Evolutionary conservation across 495 filamentous ascomycete species (phyloP), one percentile per base, ranked within the genome.

Genomic region (Penicillium riverlandense): DNA sequence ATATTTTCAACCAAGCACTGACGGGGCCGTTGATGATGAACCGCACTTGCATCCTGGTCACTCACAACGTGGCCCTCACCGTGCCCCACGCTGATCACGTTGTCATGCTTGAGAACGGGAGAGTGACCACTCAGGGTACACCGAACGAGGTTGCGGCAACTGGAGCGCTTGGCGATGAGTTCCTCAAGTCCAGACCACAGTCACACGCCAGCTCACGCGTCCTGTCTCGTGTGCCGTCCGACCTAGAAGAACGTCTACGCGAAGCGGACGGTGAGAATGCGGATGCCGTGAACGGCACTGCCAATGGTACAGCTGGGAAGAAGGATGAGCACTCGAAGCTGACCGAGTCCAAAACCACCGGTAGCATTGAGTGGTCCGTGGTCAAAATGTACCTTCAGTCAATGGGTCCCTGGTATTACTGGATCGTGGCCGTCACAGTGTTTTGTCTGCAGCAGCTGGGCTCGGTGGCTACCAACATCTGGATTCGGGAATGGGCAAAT

Each of bases 331-430:
- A 76, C 30, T 61, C 74, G 39, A 74, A 78, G 8, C 65, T 79
- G 52, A 67, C 72, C 38, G 92, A 99, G 60, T 72, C 69, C 3
- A 96, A 94, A 62, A 81, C 85, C 11, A 75, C 73, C 38, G 92
- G 92, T 30, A 82, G 89, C 31, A 87, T 99, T 52, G 88, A 95
- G 58, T 84, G 85, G 77, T 71, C 74, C 22, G 88, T 95, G 37
- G 80, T 97, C 55, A 69, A 74, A 29, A 81, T 95, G 56, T 99
- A 96, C 61, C 74, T 99, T 13, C 59, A 59, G 14, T 76, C 89
- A 37, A 97, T 97, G 94, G 94, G 94, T 8, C 74, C 78, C 6
- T 96, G 90, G 90, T 87, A 86, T 73, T 99, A 90, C 58, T 99
- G 94, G 94, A 55, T 84, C 36, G 55, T 82, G 37, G 85, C 90